Conservation (phyloP, 176 grass and related monocot genomes). For the Carex parvula region DNA sequence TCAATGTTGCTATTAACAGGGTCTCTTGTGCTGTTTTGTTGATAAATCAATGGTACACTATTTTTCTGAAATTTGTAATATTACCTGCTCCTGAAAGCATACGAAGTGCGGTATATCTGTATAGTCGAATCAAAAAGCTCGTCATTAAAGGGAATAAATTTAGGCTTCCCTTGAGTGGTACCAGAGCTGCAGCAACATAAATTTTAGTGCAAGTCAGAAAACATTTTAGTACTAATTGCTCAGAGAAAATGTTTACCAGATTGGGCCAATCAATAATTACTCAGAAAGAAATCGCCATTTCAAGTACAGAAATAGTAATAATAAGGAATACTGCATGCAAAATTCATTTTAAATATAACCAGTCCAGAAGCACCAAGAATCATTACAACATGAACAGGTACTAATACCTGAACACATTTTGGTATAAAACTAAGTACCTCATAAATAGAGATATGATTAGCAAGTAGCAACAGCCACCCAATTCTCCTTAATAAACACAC, state of each 20-base stretch:
- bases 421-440: background rate
- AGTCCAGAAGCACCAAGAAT: background rate
- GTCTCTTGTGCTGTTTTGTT: background rate
- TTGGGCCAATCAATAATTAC: constrained; percentile 4
- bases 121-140: constrained; percentile 85
- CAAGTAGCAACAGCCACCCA: background rate
- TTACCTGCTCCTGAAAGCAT: constrained; percentile 89
- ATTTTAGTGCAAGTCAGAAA: constrained; percentile 10
- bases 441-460: background rate
- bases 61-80: background rate
- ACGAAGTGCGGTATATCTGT: constrained; percentile 74
- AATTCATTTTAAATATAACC: background rate
- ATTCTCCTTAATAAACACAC: background rate
- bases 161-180: constrained; percentile 90
- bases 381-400: too few species aligned
- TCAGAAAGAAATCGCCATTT: background rate
- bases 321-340: background rate
- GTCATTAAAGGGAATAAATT: constrained; percentile 87
- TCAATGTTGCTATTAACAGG: background rate
- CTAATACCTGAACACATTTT: background rate
- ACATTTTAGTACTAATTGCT: background rate
- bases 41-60: background rate
- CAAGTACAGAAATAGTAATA: constrained; percentile 1
- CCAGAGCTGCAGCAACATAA: constrained; percentile 63
- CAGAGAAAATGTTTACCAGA: background rate